Base-by-base conservation (phyloP, 2,329 filamentous ascomycete genomes). In the Ascochyta lentis region DNA sequence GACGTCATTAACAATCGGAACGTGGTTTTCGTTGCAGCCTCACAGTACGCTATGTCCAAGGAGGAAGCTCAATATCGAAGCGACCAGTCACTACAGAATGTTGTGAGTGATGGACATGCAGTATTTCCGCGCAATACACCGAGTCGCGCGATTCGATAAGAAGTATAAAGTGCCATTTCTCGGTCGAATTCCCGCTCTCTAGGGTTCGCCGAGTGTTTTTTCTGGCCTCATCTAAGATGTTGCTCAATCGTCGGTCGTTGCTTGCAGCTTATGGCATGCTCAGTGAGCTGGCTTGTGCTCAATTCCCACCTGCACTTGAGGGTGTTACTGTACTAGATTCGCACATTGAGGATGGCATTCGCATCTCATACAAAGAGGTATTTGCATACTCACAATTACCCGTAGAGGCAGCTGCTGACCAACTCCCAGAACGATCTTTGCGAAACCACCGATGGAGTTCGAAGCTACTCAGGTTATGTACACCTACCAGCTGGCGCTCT, bases 391-490 rank as follows among this genome's bases (percentile, higher is more conserved):
- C 39, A 29, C 24, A 37, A 15, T 31, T 44, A n/a, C 13, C 10
- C n/a, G 22, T 13, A 15, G 9, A 0, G 35, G 8, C 26, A 37
- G 3, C 7, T 9, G 29, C 54, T 56, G n/a, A 54, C 9, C 16
- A 6, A 33, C 1, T n/a, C n/a, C 2, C 13, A 73, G 71, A 73
- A 67, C 19, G 61, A 73, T 16, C 79, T 86, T 19, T 87, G 84
- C 67, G 84, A 86, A 70, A 84, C 83, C 1, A 85, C 82, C 0
- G 75, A 78, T 9, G 79, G 80, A 8, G 83, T 86, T 40, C 81
- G 79, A 60, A 81, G 80, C 29, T 89, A 86, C 71, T 81, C 82
- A 0, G 85, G 85, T 31, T 87, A 86, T 59, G 81, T 87, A 13
- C 80, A 84, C 68, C 77, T 87, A 4, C 83, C 83, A 1, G 78